Percentiles rank a stretch among this genome's conserved stretches.
Evolutionary conservation across 805 yeast genomes (phyloP).

Genomic region (Suhomyces tanzawaensis): DNA sequence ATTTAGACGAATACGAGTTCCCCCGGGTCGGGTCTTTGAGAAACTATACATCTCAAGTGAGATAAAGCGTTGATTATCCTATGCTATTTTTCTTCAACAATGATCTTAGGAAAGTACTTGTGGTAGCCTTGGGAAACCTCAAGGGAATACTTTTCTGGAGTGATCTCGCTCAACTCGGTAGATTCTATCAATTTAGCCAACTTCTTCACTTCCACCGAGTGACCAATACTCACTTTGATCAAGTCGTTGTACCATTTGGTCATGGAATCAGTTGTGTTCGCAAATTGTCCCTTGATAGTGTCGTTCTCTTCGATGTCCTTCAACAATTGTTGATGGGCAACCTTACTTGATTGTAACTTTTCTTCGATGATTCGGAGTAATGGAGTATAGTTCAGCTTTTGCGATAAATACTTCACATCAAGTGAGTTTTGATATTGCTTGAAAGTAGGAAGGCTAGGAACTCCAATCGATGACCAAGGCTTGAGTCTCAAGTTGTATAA

Average conservation of each 20-base stretch:
- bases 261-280: constrained; percentile 2
- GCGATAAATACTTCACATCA: constrained; percentile 6
- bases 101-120: constrained; percentile 24
- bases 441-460: constrained; percentile 62
- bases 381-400: constrained; percentile 6
- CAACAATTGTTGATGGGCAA: constrained; percentile 1
- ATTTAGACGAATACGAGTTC: not conserved
- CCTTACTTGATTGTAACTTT: constrained; percentile 6
- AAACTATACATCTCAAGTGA: too few species aligned
- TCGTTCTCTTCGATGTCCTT: constrained; percentile 4
- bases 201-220: constrained; percentile 14
- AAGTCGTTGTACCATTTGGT: constrained; percentile 19
- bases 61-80: not conserved
- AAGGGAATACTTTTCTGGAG: constrained; percentile 8
- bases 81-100: not conserved
- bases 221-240: constrained; percentile 14
- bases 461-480: constrained; percentile 76
- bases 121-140: constrained; percentile 18
- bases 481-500: constrained; percentile 59
- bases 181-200: constrained; percentile 9
- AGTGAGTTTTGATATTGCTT: constrained; percentile 30
- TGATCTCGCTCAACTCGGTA: constrained; percentile 3
- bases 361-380: constrained; percentile 10
- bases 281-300: constrained; percentile 5
- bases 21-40: too few species aligned